Evolutionary conservation across 2,329 filamentous ascomycete genomes (phyloP).

Genomic region (Microascus cirrosus): DNA sequence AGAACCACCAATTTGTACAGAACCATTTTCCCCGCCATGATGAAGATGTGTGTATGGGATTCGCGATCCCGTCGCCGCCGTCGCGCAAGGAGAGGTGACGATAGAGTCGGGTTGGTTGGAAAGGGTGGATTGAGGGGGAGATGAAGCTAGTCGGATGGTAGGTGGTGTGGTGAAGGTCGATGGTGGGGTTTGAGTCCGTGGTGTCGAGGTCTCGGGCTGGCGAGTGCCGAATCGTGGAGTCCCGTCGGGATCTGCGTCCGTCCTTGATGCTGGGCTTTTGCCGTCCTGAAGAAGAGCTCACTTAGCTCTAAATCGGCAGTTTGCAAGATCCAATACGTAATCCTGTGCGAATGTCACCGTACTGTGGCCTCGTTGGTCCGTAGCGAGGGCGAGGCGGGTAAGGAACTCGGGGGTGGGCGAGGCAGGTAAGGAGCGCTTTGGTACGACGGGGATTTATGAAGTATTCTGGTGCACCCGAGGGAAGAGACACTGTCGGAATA

Average conservation of each 20-base stretch:
- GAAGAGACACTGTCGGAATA: neutral
- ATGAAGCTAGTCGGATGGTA: neutral
- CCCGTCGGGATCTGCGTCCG: neutral
- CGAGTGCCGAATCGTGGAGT: neutral
- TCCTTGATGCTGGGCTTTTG: neutral
- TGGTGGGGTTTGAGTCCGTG: neutral
- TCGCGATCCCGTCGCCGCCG: conserved; percentile 1
- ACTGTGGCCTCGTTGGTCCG: too few relatives aligned
- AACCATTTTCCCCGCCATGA: conserved; percentile 88
- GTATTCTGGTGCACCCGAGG: neutral
- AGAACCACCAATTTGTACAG: conserved; percentile 93
- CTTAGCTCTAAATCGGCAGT: neutral
- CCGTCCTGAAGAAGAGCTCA: neutral
- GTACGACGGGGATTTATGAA: neutral
- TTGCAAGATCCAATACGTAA: neutral
- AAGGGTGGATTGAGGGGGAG: neutral
- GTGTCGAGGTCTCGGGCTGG: neutral
- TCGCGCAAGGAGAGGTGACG: neutral
- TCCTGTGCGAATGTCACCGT: neutral
- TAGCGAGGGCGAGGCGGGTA: too few relatives aligned
- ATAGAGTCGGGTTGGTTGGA: neutral
- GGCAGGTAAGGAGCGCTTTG: neutral
- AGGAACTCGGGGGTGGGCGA: neutral
- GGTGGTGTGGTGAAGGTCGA: neutral
- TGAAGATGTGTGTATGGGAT: conserved; percentile 1